Percentiles rank a stretch among this genome's conserved stretches.
Conservation (phyloP, 129 eudicot species). For the Dittrichia graveolens region DNA sequence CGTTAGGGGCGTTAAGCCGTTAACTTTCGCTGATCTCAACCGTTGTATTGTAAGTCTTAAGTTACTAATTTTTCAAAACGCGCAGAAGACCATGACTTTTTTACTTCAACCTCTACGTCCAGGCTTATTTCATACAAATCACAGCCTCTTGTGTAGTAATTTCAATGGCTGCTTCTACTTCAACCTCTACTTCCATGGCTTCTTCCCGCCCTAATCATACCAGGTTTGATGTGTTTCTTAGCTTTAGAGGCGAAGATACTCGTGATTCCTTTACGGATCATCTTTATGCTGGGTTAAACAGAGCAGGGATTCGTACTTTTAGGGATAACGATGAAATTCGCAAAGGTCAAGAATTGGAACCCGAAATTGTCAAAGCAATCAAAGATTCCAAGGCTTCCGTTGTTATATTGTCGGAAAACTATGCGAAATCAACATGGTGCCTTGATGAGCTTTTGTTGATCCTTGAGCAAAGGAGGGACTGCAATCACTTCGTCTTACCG, state of each 20-base stretch:
- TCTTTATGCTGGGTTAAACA: background rate
- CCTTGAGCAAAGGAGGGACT: conserved; percentile 12
- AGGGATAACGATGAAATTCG: background rate
- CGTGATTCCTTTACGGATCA: background rate
- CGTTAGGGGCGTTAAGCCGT: no score
- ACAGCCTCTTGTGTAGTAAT: background rate
- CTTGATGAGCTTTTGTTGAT: conserved; percentile 21
- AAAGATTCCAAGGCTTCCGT: background rate
- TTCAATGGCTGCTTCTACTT: no score
- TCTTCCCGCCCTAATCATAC: background rate
- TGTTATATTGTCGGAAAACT: background rate
- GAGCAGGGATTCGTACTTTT: background rate
- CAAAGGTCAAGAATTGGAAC: background rate
- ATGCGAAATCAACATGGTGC: conserved; percentile 17
- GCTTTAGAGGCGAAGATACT: conserved; percentile 4
- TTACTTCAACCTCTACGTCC: no score
- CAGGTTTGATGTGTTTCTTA: background rate
- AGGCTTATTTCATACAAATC: background rate
- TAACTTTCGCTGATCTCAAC: no score
- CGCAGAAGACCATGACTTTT: no score
- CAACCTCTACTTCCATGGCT: background rate
- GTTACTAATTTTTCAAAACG: no score
- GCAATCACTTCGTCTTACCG: conserved; percentile 4
- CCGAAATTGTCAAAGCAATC: background rate
- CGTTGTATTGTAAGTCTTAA: no score